Evolutionary conservation across 805 yeast genomes (phyloP), one percentile per base, ranked within the genome.

Genomic region (Monosporozyma aerobia): DNA sequence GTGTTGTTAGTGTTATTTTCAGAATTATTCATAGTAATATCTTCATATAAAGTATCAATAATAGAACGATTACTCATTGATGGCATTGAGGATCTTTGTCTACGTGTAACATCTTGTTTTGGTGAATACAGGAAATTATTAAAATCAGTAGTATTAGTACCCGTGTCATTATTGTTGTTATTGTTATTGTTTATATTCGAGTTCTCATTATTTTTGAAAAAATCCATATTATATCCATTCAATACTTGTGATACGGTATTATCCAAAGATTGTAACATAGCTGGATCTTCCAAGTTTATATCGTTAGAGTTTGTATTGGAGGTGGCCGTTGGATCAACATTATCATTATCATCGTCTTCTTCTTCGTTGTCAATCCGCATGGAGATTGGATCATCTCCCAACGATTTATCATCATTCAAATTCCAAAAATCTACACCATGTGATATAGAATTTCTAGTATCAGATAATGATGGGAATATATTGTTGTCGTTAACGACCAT

Each of bases 401-500:
- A 39, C 14, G 35, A 47, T 13, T 29, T 54, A 40, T 50, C 44
- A 16, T 47, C 41, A 19, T 62, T 53, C 48, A 62, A 45, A 52
- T 63, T 62, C 69, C 68, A 65, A 48, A 63, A 59, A 48, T 65
- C 68, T 3, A 63, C 49, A 22, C 56, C 49, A 50, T 65, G 64
- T 9, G 69, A 65, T 11, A 65, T 63, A 9, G 68, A 63, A 22
- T 59, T 60, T 44, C 69, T 58, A 14, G 59, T 48, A 47, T 54
- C 58, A 0, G 60, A 47, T 13, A 54, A 33, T 19, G 49, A 50
- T 27, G 59, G 59, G 22, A 55, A 44, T 9, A 59, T 47, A n/a
- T 49, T 50, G 3, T 58, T 48, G 13, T 50, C 48, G 5, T 58
- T 50, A 11, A 59, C 51, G 8, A 59, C 62, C 5, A 61, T 60